Evolutionary conservation across 306 rosid genomes (phyloP).

Genomic region (Sphenostylis stenocarpa): DNA sequence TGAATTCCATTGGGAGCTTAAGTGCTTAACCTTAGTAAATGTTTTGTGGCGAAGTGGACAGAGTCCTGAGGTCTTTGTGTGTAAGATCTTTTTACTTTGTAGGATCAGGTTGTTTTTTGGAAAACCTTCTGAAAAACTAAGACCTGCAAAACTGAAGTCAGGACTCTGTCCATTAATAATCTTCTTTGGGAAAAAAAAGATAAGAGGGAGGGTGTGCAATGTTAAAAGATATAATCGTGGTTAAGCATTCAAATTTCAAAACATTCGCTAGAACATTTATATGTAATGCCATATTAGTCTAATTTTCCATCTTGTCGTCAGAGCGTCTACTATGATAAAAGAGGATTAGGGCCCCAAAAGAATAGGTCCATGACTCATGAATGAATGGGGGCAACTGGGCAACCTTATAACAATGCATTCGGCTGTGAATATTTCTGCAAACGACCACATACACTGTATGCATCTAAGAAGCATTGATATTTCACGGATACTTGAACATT

Average conservation of each 20-base stretch:
- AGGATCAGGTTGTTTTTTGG: slow-evolving; percentile 27
- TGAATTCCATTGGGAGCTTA: neutral
- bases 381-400: neutral
- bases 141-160: no score
- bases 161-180: no score
- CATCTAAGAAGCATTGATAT: neutral
- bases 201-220: neutral
- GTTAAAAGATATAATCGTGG: neutral
- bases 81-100: neutral
- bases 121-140: no score
- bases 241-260: neutral
- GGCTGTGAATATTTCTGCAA: neutral
- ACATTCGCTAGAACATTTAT: neutral
- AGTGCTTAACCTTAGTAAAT: neutral
- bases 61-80: neutral
- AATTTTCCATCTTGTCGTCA: neutral
- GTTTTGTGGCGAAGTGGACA: neutral
- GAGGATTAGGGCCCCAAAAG: neutral
- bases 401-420: neutral
- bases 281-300: slow-evolving; percentile 12
- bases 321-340: neutral
- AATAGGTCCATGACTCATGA: neutral
- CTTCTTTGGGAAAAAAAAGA: neutral
- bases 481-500: neutral
- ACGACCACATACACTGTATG: neutral